These are phyloP conservation scores for Ligustrum vulgare DNA, from an alignment of 257 asterid species.

Conservation along the genomic window DNA sequence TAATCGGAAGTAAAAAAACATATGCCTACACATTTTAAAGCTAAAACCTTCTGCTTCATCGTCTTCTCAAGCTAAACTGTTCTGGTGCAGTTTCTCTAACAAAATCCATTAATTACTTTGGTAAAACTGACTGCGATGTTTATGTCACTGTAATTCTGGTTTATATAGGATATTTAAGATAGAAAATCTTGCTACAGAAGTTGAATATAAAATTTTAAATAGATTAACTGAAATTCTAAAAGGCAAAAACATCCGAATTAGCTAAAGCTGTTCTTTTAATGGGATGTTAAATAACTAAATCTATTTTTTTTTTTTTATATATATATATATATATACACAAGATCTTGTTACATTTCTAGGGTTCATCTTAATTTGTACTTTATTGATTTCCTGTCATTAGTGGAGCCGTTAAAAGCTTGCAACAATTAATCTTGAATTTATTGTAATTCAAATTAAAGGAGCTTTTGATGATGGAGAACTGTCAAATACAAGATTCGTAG, in stretches of 20 bases:
- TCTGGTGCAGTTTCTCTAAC: not conserved
- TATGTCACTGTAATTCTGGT: not conserved
- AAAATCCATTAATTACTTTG: not conserved
- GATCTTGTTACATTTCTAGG: conserved; percentile 21
- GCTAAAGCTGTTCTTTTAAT: not conserved
- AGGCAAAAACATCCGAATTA: conserved; percentile 14
- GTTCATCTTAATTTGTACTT: conserved; percentile 26
- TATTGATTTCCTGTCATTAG: conserved; percentile 17
- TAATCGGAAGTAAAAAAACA: not conserved
- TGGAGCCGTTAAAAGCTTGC: conserved; percentile 46
- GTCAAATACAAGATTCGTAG: conserved; percentile 32
- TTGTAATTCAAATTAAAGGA: conserved; percentile 13
- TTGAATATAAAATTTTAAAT: not conserved
- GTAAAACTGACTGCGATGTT: not conserved
- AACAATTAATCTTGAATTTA: conserved; percentile 22
- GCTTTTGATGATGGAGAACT: conserved; percentile 24
- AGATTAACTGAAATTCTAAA: conserved; percentile 11
- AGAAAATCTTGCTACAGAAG: not conserved
- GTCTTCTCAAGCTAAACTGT: not conserved
- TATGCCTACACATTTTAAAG: not conserved
- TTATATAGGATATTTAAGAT: not conserved
- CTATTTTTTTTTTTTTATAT: conserved; percentile 29
- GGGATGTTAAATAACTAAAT: conserved; percentile 34
- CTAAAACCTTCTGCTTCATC: not conserved
- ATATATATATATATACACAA: no score